phyloP scores from a whole-genome alignment of 2,329 filamentous ascomycete species.

The Fusarium longipes region DNA sequence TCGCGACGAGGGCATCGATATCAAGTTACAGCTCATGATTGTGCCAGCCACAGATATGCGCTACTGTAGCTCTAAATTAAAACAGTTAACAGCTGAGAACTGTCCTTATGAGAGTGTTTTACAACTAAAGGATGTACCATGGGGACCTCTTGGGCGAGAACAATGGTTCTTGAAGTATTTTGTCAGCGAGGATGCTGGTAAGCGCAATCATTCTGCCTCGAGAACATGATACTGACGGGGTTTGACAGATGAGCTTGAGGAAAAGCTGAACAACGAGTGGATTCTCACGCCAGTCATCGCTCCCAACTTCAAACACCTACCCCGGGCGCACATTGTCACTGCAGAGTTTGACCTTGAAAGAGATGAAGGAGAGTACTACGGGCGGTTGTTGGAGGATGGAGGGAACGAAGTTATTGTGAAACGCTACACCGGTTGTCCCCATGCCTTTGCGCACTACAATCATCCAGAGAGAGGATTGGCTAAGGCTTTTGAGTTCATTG shows the following conservation, averaged over 20 bases:
- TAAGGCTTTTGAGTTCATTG: background rate
- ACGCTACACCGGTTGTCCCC: background rate
- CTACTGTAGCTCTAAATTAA: background rate
- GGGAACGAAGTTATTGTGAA: background rate
- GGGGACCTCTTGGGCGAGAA: background rate
- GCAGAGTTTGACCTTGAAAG: constrained; percentile 5
- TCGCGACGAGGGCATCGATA: background rate
- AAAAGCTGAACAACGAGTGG: background rate
- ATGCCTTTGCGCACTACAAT: constrained; percentile 3
- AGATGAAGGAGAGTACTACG: constrained; percentile 2
- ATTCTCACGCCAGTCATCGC: constrained; percentile 3
- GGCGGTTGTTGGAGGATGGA: rapidly evolving
- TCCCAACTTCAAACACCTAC: background rate
- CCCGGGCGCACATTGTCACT: background rate
- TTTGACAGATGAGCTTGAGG: background rate
- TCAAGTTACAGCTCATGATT: constrained; percentile 5
- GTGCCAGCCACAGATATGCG: constrained; percentile 9
- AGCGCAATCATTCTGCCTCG: rapidly evolving
- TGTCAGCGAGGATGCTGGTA: background rate
- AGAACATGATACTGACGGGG: rapidly evolving
- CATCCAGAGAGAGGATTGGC: background rate
- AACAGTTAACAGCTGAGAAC: background rate
- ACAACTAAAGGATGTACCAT: background rate
- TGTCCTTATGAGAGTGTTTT: background rate
- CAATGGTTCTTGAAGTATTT: constrained; percentile 9